Evolutionary conservation across 2,329 filamentous ascomycete species (phyloP).

Genomic region (Chalaropsis ovoidea): DNA sequence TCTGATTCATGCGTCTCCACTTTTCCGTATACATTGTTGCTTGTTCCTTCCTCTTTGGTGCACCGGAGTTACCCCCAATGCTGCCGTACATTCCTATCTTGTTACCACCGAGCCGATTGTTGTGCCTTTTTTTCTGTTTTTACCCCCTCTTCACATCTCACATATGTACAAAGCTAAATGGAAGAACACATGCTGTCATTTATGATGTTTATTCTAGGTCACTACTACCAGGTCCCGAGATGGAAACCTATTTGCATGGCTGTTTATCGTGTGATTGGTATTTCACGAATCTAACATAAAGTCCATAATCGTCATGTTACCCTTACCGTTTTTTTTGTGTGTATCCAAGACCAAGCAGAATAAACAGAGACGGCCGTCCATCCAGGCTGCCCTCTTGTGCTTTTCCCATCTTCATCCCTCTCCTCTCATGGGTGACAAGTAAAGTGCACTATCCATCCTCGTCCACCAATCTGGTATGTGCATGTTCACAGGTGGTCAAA

Average conservation of each 20-base stretch:
- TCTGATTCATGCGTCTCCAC: neutral
- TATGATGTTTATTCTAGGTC: neutral
- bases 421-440: neutral
- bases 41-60: neutral
- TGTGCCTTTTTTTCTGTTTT: neutral
- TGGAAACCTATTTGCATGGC: neutral
- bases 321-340: conserved; percentile 15
- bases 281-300: conserved; percentile 10
- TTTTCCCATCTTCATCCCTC: neutral
- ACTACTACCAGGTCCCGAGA: neutral
- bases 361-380: neutral
- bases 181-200: neutral
- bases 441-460: neutral
- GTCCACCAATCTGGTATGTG: conserved; percentile 3
- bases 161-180: neutral
- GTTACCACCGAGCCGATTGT: neutral
- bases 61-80: neutral
- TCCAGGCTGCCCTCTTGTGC: neutral
- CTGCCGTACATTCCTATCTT: neutral
- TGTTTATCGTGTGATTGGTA: conserved; percentile 3
- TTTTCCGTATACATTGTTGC: neutral
- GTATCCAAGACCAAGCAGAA: conserved; percentile 9
- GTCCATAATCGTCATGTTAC: conserved; percentile 18
- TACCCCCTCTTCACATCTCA: neutral
- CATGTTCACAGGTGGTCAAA: conserved; percentile 11